phyloP scores from a whole-genome alignment of 768 basidiomycete genomes.

The Cubamyces lactineus region DNA sequence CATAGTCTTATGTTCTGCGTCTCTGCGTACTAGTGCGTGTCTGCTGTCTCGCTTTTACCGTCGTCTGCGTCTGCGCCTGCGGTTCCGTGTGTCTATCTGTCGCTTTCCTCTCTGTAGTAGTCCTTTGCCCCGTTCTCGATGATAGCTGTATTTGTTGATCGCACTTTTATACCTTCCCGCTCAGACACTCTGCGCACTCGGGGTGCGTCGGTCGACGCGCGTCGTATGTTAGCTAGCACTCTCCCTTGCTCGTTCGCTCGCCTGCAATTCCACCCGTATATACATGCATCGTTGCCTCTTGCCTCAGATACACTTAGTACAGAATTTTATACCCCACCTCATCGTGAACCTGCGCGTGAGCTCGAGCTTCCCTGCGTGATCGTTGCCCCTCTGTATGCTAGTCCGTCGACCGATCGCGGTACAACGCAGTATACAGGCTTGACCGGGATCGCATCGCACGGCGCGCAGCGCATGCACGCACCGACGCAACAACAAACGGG shows the following conservation, averaged over 20 bases:
- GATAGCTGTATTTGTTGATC: constrained; percentile 24
- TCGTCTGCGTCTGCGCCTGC: constrained; percentile 2
- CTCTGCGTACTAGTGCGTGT: background rate
- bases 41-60: constrained; percentile 22
- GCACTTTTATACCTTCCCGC: background rate
- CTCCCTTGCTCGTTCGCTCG: background rate
- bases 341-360: no score
- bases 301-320: constrained; percentile 6
- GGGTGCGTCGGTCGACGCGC: no score
- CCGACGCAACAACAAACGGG: background rate
- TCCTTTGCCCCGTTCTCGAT: constrained; percentile 9
- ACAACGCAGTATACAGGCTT: no score
- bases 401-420: no score
- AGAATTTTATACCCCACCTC: constrained; percentile 15
- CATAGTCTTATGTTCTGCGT: constrained; percentile 14
- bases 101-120: constrained; percentile 19
- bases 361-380: no score
- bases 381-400: no score
- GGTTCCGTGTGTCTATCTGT: constrained; percentile 7
- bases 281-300: constrained; percentile 7
- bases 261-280: constrained; percentile 25
- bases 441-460: no score
- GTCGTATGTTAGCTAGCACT: background rate
- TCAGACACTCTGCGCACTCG: no score
- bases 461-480: no score